Evolutionary conservation across 164 flowering plant genomes (phyloP), one percentile per base, ranked within the genome.

Genomic region (Stephania japonica): DNA sequence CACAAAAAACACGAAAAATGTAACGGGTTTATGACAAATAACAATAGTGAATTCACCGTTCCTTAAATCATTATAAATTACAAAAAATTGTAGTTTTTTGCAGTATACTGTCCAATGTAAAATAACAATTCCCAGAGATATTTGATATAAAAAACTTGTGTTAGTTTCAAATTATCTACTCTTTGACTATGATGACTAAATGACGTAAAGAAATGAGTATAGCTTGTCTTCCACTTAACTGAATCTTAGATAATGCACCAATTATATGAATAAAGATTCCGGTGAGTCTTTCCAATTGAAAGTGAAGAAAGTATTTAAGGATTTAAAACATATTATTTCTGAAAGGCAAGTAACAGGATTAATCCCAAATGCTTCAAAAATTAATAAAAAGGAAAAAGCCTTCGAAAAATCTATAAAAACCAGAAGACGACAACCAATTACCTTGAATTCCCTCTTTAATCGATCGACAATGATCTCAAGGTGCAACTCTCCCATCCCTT

Each of bases 401-500:
- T 49, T 10, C 16, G 1, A 41, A 12, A 19, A 23, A 41, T 41
- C 3, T 13, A 42, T 7, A 49, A 62, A 43, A 62, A 21, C 19
- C 11, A 59, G 10, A 26, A 59, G 64, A n/a, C 6, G 64, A 59
- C 19, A 14, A 65, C 26, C 12, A 47, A 7, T n/a, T 70, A 94
- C 99, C 94, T 93, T 93, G 73, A 76, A 95, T 80, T 95, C 99
- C 75, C 99, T 86, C 84, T 91, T 91, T 44, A 95, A 92, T 41
- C 99, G 82, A 77, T 95, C 99, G 23, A 95, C 97, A 64, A 95
- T 93, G 71, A 95, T 95, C 80, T 95, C 99, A 69, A 95, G 98
- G 83, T 95, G 99, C 80, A 95, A 82, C 80, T 95, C 99, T 71
- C 99, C 99, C 98, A 95, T 95, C 65, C 99, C 99, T 84, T 93